Base-by-base conservation (phyloP, 208 protist species). In the Leptomonas pyrrhocoris region DNA sequence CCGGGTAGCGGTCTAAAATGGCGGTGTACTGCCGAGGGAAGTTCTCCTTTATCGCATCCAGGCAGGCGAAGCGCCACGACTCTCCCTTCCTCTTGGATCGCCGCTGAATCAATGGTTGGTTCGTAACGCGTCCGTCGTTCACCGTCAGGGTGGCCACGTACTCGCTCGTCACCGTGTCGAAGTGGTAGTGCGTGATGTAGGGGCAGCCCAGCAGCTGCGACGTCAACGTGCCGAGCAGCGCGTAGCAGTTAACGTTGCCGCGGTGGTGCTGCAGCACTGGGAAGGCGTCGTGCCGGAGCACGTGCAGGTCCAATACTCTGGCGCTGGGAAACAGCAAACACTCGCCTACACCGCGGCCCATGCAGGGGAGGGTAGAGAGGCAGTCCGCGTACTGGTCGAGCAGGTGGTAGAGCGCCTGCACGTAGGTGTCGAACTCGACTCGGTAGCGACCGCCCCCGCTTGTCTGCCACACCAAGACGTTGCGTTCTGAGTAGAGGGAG, bases 201-300 rank as follows among this genome's bases (percentile, higher is more conserved):
- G 80, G 86, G 70, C 74, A 77, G 1, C 92, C 92, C 42, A 96
- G 68, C 25, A 93, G 82, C 58, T 89, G 84, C 49, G 77, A 82
- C 15, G 88, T 94, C 30, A 94, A 73, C 36, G 89, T 92, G 60
- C 92, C 92, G 2, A 96, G 81, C 25, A 96, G 27, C 18, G 89
- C 89, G 70, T 94, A 96, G 51, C 79, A 88, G 66, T 85, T 96
- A 77, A 88, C 85, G 63, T 94, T 93, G 21, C 92, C 92, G 25
- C 67, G 83, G 77, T 94, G 89, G 34, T 90, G 74, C n/a, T 80
- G 51, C 54, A 85, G 66, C 34, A 93, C 68, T 40, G 85, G 80
- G 45, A 90, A 90, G 28, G 72, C 53, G 70, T 94, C 86, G 74
- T 96, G 92, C 16, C 73, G 83, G 59, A 65, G 21, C 45, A 94